Conservation (phyloP, 108 stramenopile genomes). For the Discostella stelligeroides region DNA sequence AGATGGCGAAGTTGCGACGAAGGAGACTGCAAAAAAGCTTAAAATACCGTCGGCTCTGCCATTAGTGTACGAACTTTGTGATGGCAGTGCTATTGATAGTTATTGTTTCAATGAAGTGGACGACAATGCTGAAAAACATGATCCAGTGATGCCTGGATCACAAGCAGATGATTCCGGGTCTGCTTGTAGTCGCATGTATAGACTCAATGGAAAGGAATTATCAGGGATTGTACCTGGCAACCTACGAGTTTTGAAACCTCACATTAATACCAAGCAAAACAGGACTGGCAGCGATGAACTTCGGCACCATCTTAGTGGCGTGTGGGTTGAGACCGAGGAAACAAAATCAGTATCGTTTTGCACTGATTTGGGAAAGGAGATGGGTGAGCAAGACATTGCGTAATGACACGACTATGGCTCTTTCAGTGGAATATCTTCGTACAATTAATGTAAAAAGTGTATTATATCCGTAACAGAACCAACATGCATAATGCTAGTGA, state of each 20-base stretch:
- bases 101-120: conserved; percentile 8
- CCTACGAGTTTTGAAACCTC: conserved; percentile 13
- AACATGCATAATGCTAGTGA: neutral
- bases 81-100: neutral
- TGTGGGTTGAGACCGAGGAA: conserved; percentile 39
- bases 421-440: neutral
- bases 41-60: conserved; percentile 36
- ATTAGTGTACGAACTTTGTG: conserved; percentile 29
- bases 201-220: conserved; percentile 7
- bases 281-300: conserved; percentile 17
- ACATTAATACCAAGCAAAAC: neutral
- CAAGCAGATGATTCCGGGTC: neutral
- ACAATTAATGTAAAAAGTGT: neutral
- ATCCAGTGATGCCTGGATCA: neutral
- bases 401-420: neutral
- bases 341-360: conserved; percentile 38
- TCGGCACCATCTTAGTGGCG: conserved; percentile 26
- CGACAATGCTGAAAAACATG: neutral
- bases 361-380: conserved; percentile 26
- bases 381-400: conserved; percentile 40
- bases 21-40: conserved; percentile 27
- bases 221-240: conserved; percentile 20
- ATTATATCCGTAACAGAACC: neutral
- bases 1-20: conserved; percentile 30
- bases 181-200: neutral